Percentiles rank a stretch among this genome's conserved stretches.
Conservation (phyloP, 2,329 filamentous ascomycete species). For the Cercospora sojina region DNA sequence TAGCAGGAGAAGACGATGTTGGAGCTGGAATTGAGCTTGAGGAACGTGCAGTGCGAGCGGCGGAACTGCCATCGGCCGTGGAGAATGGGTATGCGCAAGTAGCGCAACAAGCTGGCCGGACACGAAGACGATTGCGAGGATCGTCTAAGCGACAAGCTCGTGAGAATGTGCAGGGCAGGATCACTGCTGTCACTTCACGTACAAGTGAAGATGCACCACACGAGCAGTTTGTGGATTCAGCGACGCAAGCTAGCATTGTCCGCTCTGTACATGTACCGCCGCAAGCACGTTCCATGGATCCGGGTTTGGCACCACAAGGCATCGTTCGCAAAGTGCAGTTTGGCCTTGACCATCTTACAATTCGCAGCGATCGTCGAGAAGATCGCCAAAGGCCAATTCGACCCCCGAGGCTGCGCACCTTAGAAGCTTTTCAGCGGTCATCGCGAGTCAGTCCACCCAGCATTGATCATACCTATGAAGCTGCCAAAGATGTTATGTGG, state of each 20-base stretch:
- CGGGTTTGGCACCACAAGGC: not conserved
- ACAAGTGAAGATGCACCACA: not conserved
- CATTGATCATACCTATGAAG: not conserved
- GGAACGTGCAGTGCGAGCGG: constrained; percentile 7
- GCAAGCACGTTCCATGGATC: not conserved
- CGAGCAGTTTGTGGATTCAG: not conserved
- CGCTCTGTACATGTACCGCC: not conserved
- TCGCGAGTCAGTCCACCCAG: not conserved
- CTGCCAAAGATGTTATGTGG: not conserved
- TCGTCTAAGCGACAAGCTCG: not conserved
- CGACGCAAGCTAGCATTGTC: not conserved
- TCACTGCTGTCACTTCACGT: not conserved
- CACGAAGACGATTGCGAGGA: not conserved
- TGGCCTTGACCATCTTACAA: not conserved
- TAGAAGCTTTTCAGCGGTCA: not conserved
- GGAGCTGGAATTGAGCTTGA: not conserved
- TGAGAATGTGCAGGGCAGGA: not conserved
- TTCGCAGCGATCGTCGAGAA: not conserved
- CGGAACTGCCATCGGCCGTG: constrained; percentile 34
- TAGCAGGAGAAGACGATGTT: constrained; percentile 2
- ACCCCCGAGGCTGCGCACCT: not conserved
- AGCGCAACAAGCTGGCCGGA: not conserved
- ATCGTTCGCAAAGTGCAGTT: not conserved
- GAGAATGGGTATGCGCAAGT: constrained; percentile 30
- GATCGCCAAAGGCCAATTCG: not conserved